Evolutionary conservation across 768 basidiomycete genomes (phyloP), one percentile per base, ranked within the genome.

Genomic region (Dioszegia hungarica): DNA sequence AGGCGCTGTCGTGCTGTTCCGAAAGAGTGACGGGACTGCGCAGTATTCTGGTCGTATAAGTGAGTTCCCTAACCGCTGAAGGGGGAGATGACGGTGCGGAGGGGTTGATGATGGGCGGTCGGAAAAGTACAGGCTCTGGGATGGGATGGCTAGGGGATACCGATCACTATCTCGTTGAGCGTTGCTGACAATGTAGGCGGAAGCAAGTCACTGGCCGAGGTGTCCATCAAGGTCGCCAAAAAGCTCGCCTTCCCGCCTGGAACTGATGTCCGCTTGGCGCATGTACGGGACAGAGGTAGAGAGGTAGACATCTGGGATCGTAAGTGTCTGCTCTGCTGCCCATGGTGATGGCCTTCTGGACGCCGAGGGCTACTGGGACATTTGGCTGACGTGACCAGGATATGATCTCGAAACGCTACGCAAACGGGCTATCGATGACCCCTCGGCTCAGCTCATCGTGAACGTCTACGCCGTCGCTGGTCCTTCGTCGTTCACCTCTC

Each of bases 261-360:
- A 11, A 19, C 24, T n/a, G 50, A 41, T 29, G 17, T 63, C 38
- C 55, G 62, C 14, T 17, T 67, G 29, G 51, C 60, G 3, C 66
- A 67, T 44, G 54, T 67, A 12, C 34, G 66, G 34, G 54, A 52
- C 0, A 45, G 48, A n/a, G 66, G 60, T 5, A 36, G 57, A 28
- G 62, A 63, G 34, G 62, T 61, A 1, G 59, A 61, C 27, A 59
- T 67, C 28, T 59, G 54, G 37, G 66, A 67, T 56, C 52, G 66
- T 67, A 39, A 49, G 65, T 55, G 4, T 22, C 34, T 25, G 14
- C 11, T 47, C 10, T 31, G 11, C 3, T 14, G 15, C 3, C 15
- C 28, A 4, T 17, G 36, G n/a, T 19, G 36, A 14, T 44, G 2
- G 19, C 19, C 8, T 8, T n/a, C 39, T 40, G n/a, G n/a, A n/a